These are phyloP conservation scores for Mortierella alpina DNA, from an alignment of 192 early-diverging fungal genomes.

Conservation along the genomic window DNA sequence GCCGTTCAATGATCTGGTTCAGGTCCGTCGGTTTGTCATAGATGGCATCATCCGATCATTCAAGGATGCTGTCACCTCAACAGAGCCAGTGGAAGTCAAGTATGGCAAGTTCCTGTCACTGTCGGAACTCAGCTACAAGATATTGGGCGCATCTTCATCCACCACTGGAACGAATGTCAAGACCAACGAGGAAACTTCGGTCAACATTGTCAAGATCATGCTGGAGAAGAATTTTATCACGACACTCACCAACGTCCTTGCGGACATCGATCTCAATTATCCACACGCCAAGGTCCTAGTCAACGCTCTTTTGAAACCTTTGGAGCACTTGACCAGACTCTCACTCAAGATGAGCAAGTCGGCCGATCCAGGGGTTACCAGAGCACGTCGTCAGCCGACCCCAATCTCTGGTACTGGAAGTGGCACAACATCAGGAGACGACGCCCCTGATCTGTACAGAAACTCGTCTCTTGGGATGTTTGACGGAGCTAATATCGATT, in stretches of 20 bases:
- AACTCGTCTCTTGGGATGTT: conserved; percentile 87
- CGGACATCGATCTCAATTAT: conserved; percentile 92
- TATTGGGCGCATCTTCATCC: conserved; percentile 67
- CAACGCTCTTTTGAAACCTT: conserved; percentile 82
- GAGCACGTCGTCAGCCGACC: conserved; percentile 53
- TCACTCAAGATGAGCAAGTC: conserved; percentile 87
- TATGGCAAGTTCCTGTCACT: conserved; percentile 78
- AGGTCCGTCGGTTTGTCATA: conserved; percentile 73
- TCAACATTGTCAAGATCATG: conserved; percentile 80
- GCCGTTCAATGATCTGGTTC: conserved; percentile 64
- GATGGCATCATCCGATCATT: conserved; percentile 72
- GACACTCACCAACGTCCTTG: conserved; percentile 80
- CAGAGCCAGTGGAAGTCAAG: conserved; percentile 62
- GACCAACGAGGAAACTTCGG: conserved; percentile 65
- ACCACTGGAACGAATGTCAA: conserved; percentile 21
- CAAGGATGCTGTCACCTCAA: conserved; percentile 68
- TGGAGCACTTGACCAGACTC: conserved; percentile 89
- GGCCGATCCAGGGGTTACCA: conserved; percentile 61
- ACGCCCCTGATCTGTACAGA: conserved; percentile 84
- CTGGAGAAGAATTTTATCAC: conserved; percentile 89
- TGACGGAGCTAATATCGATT: conserved; percentile 79
- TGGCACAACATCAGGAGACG: conserved; percentile 63
- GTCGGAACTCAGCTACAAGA: conserved; percentile 73
- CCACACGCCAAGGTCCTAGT: conserved; percentile 83
- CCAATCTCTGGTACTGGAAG: conserved; percentile 48